Evolutionary conservation across 371 early-diverging fungal species (phyloP).

Genomic region (Pancytospora philotis): DNA sequence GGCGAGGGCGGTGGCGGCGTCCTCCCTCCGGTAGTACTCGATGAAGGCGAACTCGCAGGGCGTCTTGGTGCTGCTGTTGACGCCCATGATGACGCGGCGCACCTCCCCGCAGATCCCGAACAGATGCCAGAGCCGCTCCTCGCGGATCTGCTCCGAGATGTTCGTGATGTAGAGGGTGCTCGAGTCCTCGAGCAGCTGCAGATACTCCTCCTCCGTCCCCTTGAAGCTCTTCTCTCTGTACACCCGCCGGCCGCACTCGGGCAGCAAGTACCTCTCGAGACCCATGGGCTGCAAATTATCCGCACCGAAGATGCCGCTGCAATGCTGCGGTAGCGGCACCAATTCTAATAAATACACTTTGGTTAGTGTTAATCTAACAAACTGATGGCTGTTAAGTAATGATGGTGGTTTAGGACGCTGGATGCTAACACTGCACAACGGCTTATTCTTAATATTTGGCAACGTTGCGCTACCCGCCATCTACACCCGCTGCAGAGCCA

Average conservation of each 20-base stretch:
- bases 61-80: slow-evolving; percentile 47
- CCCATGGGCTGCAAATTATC: slow-evolving; percentile 2
- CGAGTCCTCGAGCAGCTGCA: slow-evolving; percentile 33
- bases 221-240: slow-evolving; percentile 10
- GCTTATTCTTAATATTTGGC: too few species aligned
- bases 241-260: background rate
- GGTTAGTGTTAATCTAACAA: too few species aligned
- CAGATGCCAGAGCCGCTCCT: slow-evolving; percentile 54
- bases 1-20: slow-evolving; percentile 30
- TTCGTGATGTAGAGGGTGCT: slow-evolving; percentile 56
- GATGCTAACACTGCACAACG: too few species aligned
- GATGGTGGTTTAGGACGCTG: too few species aligned
- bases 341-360: too few species aligned
- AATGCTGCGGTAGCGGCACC: too few species aligned
- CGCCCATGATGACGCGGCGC: slow-evolving; percentile 57
- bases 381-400: too few species aligned
- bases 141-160: slow-evolving; percentile 32
- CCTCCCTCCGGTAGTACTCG: slow-evolving; percentile 40
- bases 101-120: slow-evolving; percentile 53
- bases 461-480: too few species aligned
- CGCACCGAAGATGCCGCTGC: background rate
- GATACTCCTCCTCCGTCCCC: slow-evolving; percentile 57
- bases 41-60: slow-evolving; percentile 60
- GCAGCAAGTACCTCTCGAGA: background rate
- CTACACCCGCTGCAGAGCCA: too few species aligned